phyloP scores from a whole-genome alignment of 2,329 filamentous ascomycete genomes.

The Capronia americana region DNA sequence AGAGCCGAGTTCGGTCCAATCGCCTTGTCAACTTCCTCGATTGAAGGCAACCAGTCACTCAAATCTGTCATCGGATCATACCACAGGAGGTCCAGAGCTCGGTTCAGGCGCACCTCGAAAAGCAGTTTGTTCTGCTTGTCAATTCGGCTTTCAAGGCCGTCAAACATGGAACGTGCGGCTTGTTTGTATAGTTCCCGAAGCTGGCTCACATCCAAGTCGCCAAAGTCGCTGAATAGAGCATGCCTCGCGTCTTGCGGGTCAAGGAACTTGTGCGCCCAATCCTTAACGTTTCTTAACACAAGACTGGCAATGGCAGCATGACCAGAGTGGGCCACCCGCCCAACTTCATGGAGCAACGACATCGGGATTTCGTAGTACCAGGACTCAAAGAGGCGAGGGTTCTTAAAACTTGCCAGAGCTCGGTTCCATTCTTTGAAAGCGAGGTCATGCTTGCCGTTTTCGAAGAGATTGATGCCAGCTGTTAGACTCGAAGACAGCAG shows the following conservation, averaged over 20 bases:
- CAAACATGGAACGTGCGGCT: conserved; percentile 29
- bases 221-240: conserved; percentile 31
- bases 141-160: conserved; percentile 31
- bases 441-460: conserved; percentile 25
- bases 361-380: conserved; percentile 37
- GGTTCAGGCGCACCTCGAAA: conserved; percentile 33
- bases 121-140: conserved; percentile 32
- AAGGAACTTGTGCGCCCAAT: conserved; percentile 29
- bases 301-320: conserved; percentile 23
- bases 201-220: conserved; percentile 26
- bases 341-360: conserved; percentile 33
- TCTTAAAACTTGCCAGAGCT: conserved; percentile 30
- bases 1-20: conserved; percentile 24
- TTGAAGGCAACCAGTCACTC: conserved; percentile 28
- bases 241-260: conserved; percentile 27
- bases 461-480: conserved; percentile 31
- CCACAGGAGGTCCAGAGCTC: conserved; percentile 34
- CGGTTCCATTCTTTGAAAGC: conserved; percentile 29
- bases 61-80: conserved; percentile 28
- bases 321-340: conserved; percentile 29
- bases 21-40: conserved; percentile 28
- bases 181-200: conserved; percentile 27
- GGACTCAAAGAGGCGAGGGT: conserved; percentile 30
- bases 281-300: conserved; percentile 21
- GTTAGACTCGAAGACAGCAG: conserved; percentile 25